phyloP scores from a whole-genome alignment of 2,329 filamentous ascomycete genomes.

The Penicillium thymicola region DNA sequence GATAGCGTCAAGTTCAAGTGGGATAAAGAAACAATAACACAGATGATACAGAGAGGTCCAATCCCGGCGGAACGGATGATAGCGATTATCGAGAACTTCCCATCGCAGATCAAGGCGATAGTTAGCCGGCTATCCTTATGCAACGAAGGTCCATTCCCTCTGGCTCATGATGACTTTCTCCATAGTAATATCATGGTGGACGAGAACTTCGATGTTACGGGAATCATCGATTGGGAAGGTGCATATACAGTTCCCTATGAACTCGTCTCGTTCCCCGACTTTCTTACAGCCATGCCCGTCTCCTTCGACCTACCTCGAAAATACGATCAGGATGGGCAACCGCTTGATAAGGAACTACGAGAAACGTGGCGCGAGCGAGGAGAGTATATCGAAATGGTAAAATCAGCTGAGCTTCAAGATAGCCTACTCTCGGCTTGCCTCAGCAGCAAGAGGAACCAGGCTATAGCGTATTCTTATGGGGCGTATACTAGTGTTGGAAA shows the following conservation, averaged over 20 bases:
- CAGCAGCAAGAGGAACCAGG: not conserved
- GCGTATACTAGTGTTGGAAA: too few species aligned
- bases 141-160: constrained; percentile 13
- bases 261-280: constrained; percentile 8
- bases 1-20: constrained; percentile 9
- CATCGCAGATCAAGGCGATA: constrained; percentile 3
- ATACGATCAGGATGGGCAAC: constrained; percentile 6
- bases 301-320: constrained; percentile 12
- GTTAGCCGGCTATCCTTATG: not conserved
- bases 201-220: constrained; percentile 8
- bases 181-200: constrained; percentile 21
- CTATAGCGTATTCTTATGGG: too few species aligned
- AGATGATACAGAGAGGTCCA: not conserved
- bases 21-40: constrained; percentile 7
- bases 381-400: constrained; percentile 9
- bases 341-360: not conserved
- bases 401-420: not conserved
- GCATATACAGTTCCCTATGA: constrained; percentile 13
- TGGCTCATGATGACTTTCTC: constrained; percentile 13
- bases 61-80: constrained; percentile 3
- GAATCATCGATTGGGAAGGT: constrained; percentile 17
- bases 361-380: constrained; percentile 4
- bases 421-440: constrained; percentile 9
- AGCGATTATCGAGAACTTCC: constrained; percentile 1
- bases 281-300: constrained; percentile 9